A percentile compares a stretch with the other conserved stretches of the same genome.
Conservation (phyloP, 805 yeast species). For the Hanseniaspora guilliermondii region DNA sequence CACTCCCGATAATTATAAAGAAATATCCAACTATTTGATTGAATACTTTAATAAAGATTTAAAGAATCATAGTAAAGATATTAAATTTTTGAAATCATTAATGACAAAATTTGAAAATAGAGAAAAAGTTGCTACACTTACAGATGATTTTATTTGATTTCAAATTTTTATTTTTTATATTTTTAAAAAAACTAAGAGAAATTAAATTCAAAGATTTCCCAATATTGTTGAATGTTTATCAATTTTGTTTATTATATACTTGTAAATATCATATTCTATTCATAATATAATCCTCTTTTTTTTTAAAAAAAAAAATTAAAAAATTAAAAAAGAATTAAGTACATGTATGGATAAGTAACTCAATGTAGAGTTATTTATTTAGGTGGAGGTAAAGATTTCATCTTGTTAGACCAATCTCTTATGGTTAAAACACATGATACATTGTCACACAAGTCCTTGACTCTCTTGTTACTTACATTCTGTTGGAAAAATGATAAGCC, state of each 20-base stretch:
- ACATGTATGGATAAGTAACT: neutral
- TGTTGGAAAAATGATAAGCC: slow-evolving; percentile 72
- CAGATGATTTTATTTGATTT: neutral
- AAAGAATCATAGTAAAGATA: neutral
- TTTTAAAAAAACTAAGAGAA: neutral
- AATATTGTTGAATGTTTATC: too few relatives aligned
- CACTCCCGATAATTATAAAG: neutral
- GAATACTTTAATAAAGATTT: neutral
- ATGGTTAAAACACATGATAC: slow-evolving; percentile 68
- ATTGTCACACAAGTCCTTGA: slow-evolving; percentile 61
- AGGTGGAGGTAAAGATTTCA: slow-evolving; percentile 27
- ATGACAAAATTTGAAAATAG: neutral
- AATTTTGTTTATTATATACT: too few relatives aligned
- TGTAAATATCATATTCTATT: neutral
- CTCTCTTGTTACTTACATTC: slow-evolving; percentile 38
- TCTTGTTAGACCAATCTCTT: slow-evolving; percentile 56
- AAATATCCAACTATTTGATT: neutral
- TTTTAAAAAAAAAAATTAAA: too few relatives aligned
- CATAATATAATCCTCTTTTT: neutral
- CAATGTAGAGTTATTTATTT: neutral
- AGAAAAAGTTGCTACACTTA: neutral
- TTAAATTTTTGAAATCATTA: neutral
- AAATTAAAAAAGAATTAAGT: too few relatives aligned
- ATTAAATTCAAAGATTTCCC: too few relatives aligned
- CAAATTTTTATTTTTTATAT: neutral